Evolutionary conservation across 768 basidiomycete genomes (phyloP).

Genomic region (Lactarius hatsudake): DNA sequence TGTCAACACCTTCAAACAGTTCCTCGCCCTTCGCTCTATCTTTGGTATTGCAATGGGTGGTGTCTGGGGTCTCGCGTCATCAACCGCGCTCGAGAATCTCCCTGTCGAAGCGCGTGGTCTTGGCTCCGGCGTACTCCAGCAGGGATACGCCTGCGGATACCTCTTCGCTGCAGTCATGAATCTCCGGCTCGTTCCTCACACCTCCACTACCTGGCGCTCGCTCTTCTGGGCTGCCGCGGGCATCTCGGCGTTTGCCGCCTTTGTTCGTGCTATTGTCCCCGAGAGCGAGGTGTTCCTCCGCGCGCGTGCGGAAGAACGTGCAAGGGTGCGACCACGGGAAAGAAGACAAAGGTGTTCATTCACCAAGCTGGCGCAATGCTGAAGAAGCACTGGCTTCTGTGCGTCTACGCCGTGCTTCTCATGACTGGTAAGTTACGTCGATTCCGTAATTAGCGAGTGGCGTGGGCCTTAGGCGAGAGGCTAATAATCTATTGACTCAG

Average conservation of each 20-base stretch:
- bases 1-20: slow-evolving; percentile 67
- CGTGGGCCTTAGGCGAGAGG: not conserved
- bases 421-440: slow-evolving; percentile 60
- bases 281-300: slow-evolving; percentile 74
- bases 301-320: slow-evolving; percentile 55
- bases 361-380: slow-evolving; percentile 73
- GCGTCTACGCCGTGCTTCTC: slow-evolving; percentile 82
- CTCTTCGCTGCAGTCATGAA: slow-evolving; percentile 85
- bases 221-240: slow-evolving; percentile 82
- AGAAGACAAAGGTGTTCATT: slow-evolving; percentile 71
- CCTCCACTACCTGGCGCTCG: slow-evolving; percentile 54
- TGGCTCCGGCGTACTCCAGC: slow-evolving; percentile 79
- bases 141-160: slow-evolving; percentile 90
- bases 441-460: not conserved
- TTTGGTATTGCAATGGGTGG: slow-evolving; percentile 91
- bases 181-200: slow-evolving; percentile 51
- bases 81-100: slow-evolving; percentile 85
- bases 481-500: slow-evolving; percentile 24
- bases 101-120: slow-evolving; percentile 88
- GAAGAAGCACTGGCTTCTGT: slow-evolving; percentile 76
- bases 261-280: slow-evolving; percentile 64
- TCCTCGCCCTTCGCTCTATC: slow-evolving; percentile 80
- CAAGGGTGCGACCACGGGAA: slow-evolving; percentile 36
- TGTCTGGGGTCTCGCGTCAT: slow-evolving; percentile 80
- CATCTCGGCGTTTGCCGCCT: slow-evolving; percentile 69